Base-by-base conservation (phyloP, 257 asterid genomes). In the Solanum tacnaense region DNA sequence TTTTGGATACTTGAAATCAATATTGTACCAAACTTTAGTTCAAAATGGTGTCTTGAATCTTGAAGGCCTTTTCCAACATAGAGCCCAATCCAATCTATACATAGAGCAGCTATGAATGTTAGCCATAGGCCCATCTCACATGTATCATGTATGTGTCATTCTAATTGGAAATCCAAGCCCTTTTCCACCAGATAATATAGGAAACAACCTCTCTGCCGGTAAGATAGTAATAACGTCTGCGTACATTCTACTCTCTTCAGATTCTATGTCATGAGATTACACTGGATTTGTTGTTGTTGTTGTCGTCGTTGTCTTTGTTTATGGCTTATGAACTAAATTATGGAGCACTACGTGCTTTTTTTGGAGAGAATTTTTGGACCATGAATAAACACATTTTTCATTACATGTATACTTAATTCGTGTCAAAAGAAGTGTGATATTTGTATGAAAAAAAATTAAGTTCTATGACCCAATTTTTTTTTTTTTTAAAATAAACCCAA, bases 171-270 rank as follows among this genome's bases (percentile, higher is more conserved):
- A 75, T 75, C 27, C 27, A 1, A 21, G 1, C 78, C 41, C 25
- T 31, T 71, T 31, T 71, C 39, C 20, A 71, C 78, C 32, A 23
- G 0, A 75, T n/a, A 3, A 74, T 10, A 75, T 23, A 3, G 21
- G 23, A 38, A 23, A 56, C 62, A 15, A 6, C 4, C 4, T 2
- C n/a, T 56, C n/a, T 2, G 10, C 1, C 4, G 0, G 9, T 52
- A 56, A 56, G 62, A 18, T 56, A 56, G 10, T 56, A 18, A 56
- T 18, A 18, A 52, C 0, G 0, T 52, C 4, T 52, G 9, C 2
- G 62, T 52, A 52, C 9, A 52, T 52, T 52, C 2, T 52, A 56
- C 0, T 1, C 4, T 18, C 4, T 18, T 0, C 2, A 18, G 0
- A 56, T 18, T 1, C 0, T 18, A 18, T 6, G 1, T 56, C 4